Evolutionary conservation across 345 rosid species (phyloP).

Genomic region (Kandelia obovata): DNA sequence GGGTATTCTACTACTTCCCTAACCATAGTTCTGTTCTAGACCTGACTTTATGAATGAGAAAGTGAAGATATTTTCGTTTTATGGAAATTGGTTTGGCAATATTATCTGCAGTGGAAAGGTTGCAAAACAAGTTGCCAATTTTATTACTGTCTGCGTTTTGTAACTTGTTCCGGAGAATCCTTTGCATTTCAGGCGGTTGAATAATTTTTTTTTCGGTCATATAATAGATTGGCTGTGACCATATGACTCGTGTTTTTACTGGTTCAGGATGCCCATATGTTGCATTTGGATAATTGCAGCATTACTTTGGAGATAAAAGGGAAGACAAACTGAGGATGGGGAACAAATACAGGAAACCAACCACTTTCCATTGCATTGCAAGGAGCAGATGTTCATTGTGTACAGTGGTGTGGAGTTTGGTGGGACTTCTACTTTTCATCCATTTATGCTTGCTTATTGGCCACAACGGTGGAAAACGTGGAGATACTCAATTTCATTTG

Average conservation of each 20-base stretch:
- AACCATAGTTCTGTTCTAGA: not conserved
- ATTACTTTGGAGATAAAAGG: conserved; percentile 50
- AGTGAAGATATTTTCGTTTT: not conserved
- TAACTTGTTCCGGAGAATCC: not conserved
- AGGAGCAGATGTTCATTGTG: conserved; percentile 65
- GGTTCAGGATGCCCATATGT: conserved; percentile 43
- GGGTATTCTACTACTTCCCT: not conserved
- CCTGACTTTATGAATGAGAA: not conserved
- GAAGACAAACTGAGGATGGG: conserved; percentile 65
- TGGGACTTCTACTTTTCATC: conserved; percentile 59
- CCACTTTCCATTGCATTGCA: conserved; percentile 65
- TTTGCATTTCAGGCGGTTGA: not conserved
- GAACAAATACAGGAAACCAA: conserved; percentile 75
- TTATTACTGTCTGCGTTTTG: not conserved
- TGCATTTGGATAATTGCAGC: conserved; percentile 56
- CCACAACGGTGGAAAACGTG: conserved; percentile 34
- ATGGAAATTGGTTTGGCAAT: not conserved
- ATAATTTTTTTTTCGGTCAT: not conserved
- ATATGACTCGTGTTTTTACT: conserved; percentile 26
- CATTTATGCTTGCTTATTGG: conserved; percentile 49
- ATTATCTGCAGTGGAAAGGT: not conserved
- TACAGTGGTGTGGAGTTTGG: conserved; percentile 59
- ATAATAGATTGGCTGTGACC: conserved; percentile 23
- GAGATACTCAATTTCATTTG: conserved; percentile 36
- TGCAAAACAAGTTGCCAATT: conserved; percentile 1